Conservation (phyloP, 495 filamentous ascomycete genomes). For the Venustampulla echinocandica region DNA sequence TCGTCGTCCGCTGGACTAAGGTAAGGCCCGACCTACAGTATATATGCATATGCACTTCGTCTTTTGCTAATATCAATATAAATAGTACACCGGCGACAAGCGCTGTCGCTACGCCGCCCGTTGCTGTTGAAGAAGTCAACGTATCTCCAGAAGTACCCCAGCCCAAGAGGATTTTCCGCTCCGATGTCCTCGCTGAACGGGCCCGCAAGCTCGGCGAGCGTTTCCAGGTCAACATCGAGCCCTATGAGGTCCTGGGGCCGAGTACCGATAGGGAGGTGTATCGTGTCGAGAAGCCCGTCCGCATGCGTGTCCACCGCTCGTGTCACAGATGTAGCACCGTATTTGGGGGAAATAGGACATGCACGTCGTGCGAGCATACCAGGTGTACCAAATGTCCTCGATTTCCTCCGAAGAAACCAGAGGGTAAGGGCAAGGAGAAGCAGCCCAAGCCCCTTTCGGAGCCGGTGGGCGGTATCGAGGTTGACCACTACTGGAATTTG, state of each 20-base stretch:
- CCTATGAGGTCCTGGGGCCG: conserved; percentile 23
- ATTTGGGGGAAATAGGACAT: conserved; percentile 63
- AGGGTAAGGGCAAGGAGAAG: conserved; percentile 13
- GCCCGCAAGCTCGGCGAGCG: conserved; percentile 17
- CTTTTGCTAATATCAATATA: conserved; percentile 1
- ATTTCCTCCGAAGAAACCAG: conserved; percentile 27
- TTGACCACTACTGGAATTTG: conserved; percentile 24
- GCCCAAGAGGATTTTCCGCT: conserved; percentile 14
- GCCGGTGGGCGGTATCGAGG: conserved; percentile 11
- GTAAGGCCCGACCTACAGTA: conserved; percentile 25
- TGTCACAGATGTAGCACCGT: conserved; percentile 71
- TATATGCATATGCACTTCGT: conserved; percentile 11
- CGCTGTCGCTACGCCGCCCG: not conserved
- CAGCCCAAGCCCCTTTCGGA: conserved; percentile 8
- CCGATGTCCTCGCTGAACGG: conserved; percentile 22
- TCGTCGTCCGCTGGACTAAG: conserved; percentile 22
- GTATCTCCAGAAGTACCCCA: conserved; percentile 21
- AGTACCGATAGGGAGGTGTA: conserved; percentile 6
- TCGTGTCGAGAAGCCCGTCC: conserved; percentile 80
- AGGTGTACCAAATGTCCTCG: conserved; percentile 75
- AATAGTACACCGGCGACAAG: not conserved
- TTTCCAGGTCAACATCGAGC: conserved; percentile 18
- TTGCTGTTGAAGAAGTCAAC: conserved; percentile 13
- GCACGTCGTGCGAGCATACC: conserved; percentile 62
- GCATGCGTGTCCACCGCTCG: conserved; percentile 79